Base-by-base conservation (phyloP, 805 yeast genomes). In the Candida krabiensis region DNA sequence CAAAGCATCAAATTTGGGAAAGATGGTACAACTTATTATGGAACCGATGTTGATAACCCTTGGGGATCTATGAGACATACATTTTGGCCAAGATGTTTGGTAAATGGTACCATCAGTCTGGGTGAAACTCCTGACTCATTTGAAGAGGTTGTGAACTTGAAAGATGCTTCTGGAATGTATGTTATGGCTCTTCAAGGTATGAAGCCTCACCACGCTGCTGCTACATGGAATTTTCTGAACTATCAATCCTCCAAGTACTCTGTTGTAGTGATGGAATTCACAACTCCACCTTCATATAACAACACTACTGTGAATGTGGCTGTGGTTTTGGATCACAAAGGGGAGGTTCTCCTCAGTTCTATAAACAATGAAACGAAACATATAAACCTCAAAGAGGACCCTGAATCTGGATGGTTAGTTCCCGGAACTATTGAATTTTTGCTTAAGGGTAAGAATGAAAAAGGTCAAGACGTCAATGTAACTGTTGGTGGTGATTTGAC, bases 181-280 rank as follows among this genome's bases (percentile, higher is more conserved):
- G 96, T 91, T 37, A 83, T 86, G 91, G 99, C 99, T 5, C 69
- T 88, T 51, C 99, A 93, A 70, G 98, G 98, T 45, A 90, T 93
- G 98, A 93, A 93, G 65, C 99, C 99, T 7, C 97, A 93, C 64
- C 99, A 93, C 66, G 96, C 97, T 24, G 99, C 99, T 40, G 87
- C 95, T 44, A 67, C 88, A 16, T 93, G 99, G 99, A 93, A 91
- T 66, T 93, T 93, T 61, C 66, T 86, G 46, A 84, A 87, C 65
- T 91, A 86, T 74, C 96, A 87, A 60, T 83, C 93, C 14, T 74
- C 79, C 35, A 68, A 79, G 27, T 71, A 75, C 51, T 71, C 91
- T 24, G 95, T 86, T 9, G 80, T 89, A 13, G 75, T 86, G 49
- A 93, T 93, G 96, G 97, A 93, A 64, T 93, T 87, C 69, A 85